Conservation (phyloP, 768 basidiomycete species). For the Sporobolomyces pararoseus region DNA sequence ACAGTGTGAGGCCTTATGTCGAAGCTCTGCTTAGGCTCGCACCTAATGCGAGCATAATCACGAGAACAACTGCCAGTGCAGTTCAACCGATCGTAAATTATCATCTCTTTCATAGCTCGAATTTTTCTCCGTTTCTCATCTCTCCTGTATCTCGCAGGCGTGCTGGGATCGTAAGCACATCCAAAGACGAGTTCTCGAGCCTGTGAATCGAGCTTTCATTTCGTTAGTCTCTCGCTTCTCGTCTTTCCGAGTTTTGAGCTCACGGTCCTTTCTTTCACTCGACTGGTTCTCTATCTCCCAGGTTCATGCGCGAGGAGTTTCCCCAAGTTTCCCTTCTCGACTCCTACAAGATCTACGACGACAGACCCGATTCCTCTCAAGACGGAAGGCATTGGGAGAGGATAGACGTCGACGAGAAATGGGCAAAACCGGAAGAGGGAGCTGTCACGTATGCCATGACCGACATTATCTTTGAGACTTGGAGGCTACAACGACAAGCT, state of each 20-base stretch:
- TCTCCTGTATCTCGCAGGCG: no score
- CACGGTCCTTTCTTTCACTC: no score
- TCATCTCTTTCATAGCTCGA: no score
- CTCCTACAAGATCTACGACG: slow-evolving; percentile 17
- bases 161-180: slow-evolving; percentile 17
- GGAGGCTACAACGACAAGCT: no score
- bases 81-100: slow-evolving; percentile 18
- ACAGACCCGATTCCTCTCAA: slow-evolving; percentile 8
- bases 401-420: background rate
- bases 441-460: slow-evolving; percentile 14
- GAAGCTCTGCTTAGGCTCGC: background rate
- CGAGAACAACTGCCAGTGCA: slow-evolving; percentile 6
- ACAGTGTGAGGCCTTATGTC: background rate
- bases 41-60: slow-evolving; percentile 4
- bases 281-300: no score
- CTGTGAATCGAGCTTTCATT: slow-evolving; percentile 7
- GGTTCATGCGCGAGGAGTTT: background rate
- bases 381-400: slow-evolving; percentile 26
- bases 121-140: no score
- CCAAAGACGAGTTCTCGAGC: slow-evolving; percentile 13
- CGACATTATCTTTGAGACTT: slow-evolving; percentile 18
- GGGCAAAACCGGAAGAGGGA: slow-evolving; percentile 22
- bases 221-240: background rate
- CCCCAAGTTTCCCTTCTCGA: slow-evolving; percentile 10
- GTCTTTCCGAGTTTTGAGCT: background rate